Evolutionary conservation across 2,329 filamentous ascomycete genomes (phyloP).

Genomic region (Beauveria medogensis): DNA sequence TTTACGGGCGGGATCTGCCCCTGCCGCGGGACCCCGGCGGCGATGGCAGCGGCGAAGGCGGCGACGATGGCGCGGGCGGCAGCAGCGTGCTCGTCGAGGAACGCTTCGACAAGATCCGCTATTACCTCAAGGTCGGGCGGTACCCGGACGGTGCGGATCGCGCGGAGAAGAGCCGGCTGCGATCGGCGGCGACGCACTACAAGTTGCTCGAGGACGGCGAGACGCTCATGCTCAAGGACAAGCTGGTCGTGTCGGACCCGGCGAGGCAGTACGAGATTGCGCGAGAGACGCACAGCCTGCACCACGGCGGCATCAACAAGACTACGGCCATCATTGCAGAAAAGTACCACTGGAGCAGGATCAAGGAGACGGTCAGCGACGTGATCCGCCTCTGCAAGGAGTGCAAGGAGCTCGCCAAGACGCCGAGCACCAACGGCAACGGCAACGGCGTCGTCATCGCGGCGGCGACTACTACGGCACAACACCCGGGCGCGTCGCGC

Average conservation of each 20-base stretch:
- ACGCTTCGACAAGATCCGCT: constrained; percentile 97
- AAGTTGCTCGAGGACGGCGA: constrained; percentile 68
- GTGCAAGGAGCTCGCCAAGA: constrained; percentile 73
- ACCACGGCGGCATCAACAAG: constrained; percentile 95
- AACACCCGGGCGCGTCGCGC: neutral
- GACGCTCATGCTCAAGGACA: constrained; percentile 92
- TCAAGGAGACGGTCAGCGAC: constrained; percentile 93
- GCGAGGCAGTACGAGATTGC: constrained; percentile 87
- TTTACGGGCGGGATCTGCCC: constrained; percentile 61
- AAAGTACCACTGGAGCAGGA: constrained; percentile 93
- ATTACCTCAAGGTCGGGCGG: constrained; percentile 88
- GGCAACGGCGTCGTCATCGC: constrained; percentile 13
- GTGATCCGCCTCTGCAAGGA: constrained; percentile 87
- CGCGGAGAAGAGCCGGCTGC: constrained; percentile 88
- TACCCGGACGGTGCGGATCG: constrained; percentile 91
- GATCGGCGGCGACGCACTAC: constrained; percentile 92
- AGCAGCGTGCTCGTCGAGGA: constrained; percentile 77
- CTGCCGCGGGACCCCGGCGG: constrained; percentile 20
- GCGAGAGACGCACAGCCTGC: constrained; percentile 60
- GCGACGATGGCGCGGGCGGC: constrained; percentile 40
- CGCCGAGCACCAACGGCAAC: constrained; percentile 20
- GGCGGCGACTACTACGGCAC: constrained; percentile 13
- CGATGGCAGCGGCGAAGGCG: constrained; percentile 37
- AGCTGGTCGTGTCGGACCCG: constrained; percentile 90
- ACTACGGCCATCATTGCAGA: constrained; percentile 91